These are phyloP conservation scores for Pseudocercospora eumusae DNA, from an alignment of 2,329 filamentous ascomycete species.

Conservation along the genomic window DNA sequence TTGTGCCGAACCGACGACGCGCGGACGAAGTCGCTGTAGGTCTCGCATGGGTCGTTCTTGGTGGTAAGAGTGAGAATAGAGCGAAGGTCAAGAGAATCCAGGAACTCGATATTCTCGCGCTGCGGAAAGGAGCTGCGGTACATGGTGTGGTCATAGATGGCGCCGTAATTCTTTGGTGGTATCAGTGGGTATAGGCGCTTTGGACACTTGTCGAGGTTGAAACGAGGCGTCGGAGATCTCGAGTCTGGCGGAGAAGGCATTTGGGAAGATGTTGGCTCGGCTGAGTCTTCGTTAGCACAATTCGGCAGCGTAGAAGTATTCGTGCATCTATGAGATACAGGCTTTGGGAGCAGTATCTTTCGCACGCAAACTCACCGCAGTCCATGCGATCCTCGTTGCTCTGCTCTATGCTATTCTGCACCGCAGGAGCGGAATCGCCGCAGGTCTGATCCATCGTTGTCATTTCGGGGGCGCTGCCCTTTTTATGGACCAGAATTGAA, in stretches of 20 bases:
- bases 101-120: constrained; percentile 67
- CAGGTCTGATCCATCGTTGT: neutral
- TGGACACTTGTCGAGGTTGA: constrained; percentile 32
- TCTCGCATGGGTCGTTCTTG: constrained; percentile 46
- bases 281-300: neutral
- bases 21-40: constrained; percentile 62
- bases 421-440: neutral
- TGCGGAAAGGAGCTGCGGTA: constrained; percentile 82
- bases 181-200: constrained; percentile 43
- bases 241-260: constrained; percentile 34
- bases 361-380: neutral
- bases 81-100: constrained; percentile 69
- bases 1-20: constrained; percentile 69
- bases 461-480: neutral
- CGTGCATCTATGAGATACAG: too few relatives aligned
- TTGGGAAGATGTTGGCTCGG: constrained; percentile 24
- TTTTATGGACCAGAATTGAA: neutral
- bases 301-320: neutral
- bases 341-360: too few relatives aligned
- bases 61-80: constrained; percentile 67
- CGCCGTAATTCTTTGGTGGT: constrained; percentile 73
- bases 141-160: constrained; percentile 69
- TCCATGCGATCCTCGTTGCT: neutral
- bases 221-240: constrained; percentile 26
- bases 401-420: neutral